Conservation (phyloP, 306 rosid genomes). For the Gastrolobium bilobum region DNA sequence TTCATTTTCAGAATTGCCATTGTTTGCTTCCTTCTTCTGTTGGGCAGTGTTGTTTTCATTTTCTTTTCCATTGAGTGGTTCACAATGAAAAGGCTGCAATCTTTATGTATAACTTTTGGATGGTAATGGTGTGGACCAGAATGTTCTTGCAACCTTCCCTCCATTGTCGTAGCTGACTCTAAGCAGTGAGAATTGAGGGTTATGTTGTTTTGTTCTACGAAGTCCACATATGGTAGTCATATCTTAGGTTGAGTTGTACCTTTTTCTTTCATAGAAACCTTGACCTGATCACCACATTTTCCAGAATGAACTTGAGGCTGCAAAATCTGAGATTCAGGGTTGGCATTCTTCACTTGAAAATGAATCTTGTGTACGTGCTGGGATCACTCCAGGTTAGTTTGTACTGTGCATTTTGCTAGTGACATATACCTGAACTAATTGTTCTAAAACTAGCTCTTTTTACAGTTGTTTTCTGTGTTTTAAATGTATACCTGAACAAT, state of each 20-base stretch:
- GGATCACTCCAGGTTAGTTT: conserved; percentile 78
- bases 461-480: neutral
- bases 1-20: conserved; percentile 38
- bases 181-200: conserved; percentile 19
- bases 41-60: neutral
- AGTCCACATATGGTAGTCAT: conserved; percentile 25
- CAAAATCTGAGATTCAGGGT: conserved; percentile 84
- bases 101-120: conserved; percentile 26
- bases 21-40: conserved; percentile 32
- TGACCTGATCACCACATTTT: conserved; percentile 49
- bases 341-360: conserved; percentile 88
- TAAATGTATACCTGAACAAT: conserved; percentile 20
- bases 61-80: conserved; percentile 13
- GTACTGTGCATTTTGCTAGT: conserved; percentile 25
- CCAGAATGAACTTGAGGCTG: conserved; percentile 79
- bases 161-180: conserved; percentile 12
- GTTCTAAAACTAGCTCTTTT: conserved; percentile 17
- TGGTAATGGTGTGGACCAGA: conserved; percentile 18
- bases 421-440: conserved; percentile 26
- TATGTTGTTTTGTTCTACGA: conserved; percentile 22
- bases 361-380: conserved; percentile 73
- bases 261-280: conserved; percentile 23
- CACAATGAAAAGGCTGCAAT: conserved; percentile 26
- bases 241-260: conserved; percentile 38
- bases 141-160: conserved; percentile 22